A percentile compares a stretch with the other conserved stretches of the same genome.
Conservation (phyloP, 2,329 filamentous ascomycete species). For the Beauveria sp. region DNA sequence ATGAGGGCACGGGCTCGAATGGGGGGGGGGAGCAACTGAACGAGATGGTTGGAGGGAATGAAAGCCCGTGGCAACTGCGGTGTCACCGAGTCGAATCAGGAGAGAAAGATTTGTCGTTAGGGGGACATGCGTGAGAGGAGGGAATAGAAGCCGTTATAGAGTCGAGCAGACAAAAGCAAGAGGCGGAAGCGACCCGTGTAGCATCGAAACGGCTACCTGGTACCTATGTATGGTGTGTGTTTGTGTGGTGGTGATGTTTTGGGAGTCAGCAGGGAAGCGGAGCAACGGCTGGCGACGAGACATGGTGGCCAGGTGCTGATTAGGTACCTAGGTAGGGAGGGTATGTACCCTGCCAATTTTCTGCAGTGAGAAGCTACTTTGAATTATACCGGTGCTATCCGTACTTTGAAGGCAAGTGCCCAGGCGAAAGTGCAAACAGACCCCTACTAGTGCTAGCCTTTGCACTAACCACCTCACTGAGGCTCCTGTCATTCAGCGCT, state of each 20-base stretch:
- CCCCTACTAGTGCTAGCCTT: no score
- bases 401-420: no score
- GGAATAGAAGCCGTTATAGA: neutral
- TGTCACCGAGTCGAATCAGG: neutral
- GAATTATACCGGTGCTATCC: no score
- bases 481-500: no score
- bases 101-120: neutral
- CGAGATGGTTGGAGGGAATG: neutral
- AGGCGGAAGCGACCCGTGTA: neutral
- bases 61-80: neutral
- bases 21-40: neutral
- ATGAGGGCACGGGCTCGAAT: neutral
- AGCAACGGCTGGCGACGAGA: neutral
- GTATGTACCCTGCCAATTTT: no score
- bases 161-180: neutral
- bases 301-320: neutral
- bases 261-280: constrained; percentile 8
- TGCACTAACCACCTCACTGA: no score
- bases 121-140: neutral
- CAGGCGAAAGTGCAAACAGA: no score
- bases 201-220: neutral
- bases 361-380: no score
- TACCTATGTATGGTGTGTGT: neutral
- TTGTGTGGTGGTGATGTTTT: constrained; percentile 6
- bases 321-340: neutral